These are phyloP conservation scores for Taiozyma sp. DNA, from an alignment of 1,139 yeast genomes.

Conservation along the genomic window DNA sequence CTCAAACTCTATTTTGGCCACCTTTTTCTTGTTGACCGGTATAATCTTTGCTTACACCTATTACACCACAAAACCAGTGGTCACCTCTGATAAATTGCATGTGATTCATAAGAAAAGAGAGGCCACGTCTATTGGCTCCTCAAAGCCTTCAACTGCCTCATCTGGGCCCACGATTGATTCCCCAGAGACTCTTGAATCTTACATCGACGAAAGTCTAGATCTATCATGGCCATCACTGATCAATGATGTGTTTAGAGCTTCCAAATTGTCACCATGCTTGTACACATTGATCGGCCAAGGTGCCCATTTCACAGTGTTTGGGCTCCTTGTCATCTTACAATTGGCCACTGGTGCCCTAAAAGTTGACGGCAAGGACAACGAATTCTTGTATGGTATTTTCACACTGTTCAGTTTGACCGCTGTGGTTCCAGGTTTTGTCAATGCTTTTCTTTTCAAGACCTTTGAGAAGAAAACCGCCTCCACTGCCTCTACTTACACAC, in stretches of 20 bases:
- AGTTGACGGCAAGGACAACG: constrained; percentile 13
- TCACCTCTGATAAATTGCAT: constrained; percentile 13
- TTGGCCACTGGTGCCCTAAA: constrained; percentile 12
- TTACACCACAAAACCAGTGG: constrained; percentile 10
- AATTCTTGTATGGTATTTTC: constrained; percentile 8
- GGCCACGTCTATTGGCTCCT: background rate
- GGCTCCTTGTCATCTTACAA: constrained; percentile 5
- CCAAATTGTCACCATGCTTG: constrained; percentile 6
- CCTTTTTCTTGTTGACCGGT: constrained; percentile 16
- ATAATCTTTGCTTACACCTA: constrained; percentile 30
- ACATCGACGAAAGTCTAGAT: constrained; percentile 15
- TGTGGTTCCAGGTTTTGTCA: constrained; percentile 13
- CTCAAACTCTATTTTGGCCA: constrained; percentile 14
- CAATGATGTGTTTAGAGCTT: constrained; percentile 22
- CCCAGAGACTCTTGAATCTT: background rate
- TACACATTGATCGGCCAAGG: constrained; percentile 18
- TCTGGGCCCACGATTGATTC: background rate
- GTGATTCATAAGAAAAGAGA: constrained; percentile 10
- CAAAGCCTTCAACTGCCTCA: background rate
- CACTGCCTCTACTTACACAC: background rate
- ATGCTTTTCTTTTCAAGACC: constrained; percentile 15
- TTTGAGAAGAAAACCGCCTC: constrained; percentile 8
- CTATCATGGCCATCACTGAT: constrained; percentile 23
- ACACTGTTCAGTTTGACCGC: constrained; percentile 11
- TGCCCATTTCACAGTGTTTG: constrained; percentile 12